A percentile compares a stretch with the other conserved stretches of the same genome.
These are phyloP conservation scores for Dothideomycetidae sp. DNA, from an alignment of 2,329 filamentous ascomycete genomes.

Conservation along the genomic window DNA sequence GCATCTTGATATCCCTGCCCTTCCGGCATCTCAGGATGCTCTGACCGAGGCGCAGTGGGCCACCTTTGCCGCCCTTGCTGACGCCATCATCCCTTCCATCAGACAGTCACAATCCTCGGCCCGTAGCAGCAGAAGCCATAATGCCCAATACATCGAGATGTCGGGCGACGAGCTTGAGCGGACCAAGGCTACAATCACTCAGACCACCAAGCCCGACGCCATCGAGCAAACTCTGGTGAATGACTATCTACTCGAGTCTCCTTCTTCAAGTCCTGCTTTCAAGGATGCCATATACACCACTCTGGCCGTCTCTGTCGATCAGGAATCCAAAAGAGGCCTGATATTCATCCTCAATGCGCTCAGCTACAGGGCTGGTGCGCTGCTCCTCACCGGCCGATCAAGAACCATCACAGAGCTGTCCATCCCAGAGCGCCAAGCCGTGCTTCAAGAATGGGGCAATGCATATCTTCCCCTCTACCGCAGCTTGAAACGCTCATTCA, in stretches of 20 bases:
- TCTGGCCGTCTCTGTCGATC: slow-evolving; percentile 35
- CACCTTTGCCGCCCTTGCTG: slow-evolving; percentile 42
- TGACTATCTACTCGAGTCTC: slow-evolving; percentile 20
- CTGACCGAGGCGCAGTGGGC: slow-evolving; percentile 44
- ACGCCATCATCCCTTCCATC: slow-evolving; percentile 47
- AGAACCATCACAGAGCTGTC: slow-evolving; percentile 49
- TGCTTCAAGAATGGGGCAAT: slow-evolving; percentile 48
- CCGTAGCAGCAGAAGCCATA: slow-evolving; percentile 16
- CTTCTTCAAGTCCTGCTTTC: slow-evolving; percentile 38
- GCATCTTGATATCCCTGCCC: slow-evolving; percentile 24
- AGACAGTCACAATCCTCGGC: slow-evolving; percentile 30
- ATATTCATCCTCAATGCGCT: slow-evolving; percentile 38
- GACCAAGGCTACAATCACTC: slow-evolving; percentile 40
- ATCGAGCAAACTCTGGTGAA: slow-evolving; percentile 23
- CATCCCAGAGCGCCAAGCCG: slow-evolving; percentile 43
- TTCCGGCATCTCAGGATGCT: slow-evolving; percentile 34
- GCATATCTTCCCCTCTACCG: slow-evolving; percentile 44
- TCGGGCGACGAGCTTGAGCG: slow-evolving; percentile 22
- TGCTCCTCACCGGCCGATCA: slow-evolving; percentile 53
- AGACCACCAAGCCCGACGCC: slow-evolving; percentile 25
- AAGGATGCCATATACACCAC: slow-evolving; percentile 35
- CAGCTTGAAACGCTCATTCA: slow-evolving; percentile 41
- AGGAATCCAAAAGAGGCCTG: slow-evolving; percentile 36
- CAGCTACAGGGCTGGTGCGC: slow-evolving; percentile 40
- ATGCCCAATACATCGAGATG: slow-evolving; percentile 1